Evolutionary conservation across 1,284 basidiomycete species (phyloP), one percentile per base, ranked within the genome.

Genomic region (Pseudozyma hubeiensis): DNA sequence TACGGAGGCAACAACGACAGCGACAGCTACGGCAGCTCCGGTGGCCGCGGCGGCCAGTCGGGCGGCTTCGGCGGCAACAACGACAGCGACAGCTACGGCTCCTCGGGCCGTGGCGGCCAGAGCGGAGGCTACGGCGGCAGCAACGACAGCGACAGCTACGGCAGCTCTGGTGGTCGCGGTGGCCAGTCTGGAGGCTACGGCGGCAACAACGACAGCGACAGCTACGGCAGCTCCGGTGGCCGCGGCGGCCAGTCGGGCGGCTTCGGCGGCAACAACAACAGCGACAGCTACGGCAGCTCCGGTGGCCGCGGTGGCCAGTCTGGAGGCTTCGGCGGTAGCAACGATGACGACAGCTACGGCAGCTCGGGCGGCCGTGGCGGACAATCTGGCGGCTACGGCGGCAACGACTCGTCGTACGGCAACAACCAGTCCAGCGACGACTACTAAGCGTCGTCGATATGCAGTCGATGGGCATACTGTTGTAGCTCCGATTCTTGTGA

Each of bases 81-180:
- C 65, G 35, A 54, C 65, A 29, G 47, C 31, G 45, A 54, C 53
- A 47, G 43, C 62, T 55, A 55, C 52, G 63, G 39, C n/a, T 41
- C 37, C n/a, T 47, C 45, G 7, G 17, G 44, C 34, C 19, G 31
- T 10, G 35, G 48, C 4, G 37, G 39, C 48, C 39, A 64, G 44
- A 47, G 34, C 19, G 35, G 37, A 39, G 33, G 51, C 49, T 45
- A 59, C 24, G 24, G 24, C 1, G 24, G 24, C 24, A 24, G 4
- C 24, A 57, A 48, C 24, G 49, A 68, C 63, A 63, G 62, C 17
- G 58, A 57, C 56, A 53, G 52, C 49, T 57, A 33, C 8, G 57
- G 31, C 11, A 31, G 51, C 17, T 19, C 35, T 11, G 39, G 58
- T 16, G 51, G 58, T 13, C 8, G 19, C 40, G 45, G 17, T 53